Evolutionary conservation across 1,139 yeast genomes (phyloP), one percentile per base, ranked within the genome.

Genomic region (Sugiyamaella pinicola): DNA sequence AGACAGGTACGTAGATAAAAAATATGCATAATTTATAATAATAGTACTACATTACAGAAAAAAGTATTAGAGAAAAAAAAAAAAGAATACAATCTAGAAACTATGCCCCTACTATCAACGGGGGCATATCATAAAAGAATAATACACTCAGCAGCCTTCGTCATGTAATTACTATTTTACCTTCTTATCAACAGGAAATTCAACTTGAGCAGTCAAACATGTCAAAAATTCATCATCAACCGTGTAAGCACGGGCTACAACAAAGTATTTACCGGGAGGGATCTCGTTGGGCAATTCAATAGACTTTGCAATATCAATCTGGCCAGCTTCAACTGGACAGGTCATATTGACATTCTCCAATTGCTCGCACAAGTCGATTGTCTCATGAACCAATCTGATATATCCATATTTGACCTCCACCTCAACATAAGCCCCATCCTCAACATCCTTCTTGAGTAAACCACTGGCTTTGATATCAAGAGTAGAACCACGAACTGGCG

Each of bases 371-470:
- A 93, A 76, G 69, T 93, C 98, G 70, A 85, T 86, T 10, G 95
- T 87, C 67, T 89, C 90, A 63, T 88, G 86, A 53, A 95, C 71
- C 57, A 93, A 78, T 64, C 86, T 85, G 69, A 93, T 91, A 73
- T 87, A 89, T 9, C 98, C 99, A 65, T 90, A 86, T 61, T 88
- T 80, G 33, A 95, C 98, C 60, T 89, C 96, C 37, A 93, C 90
- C 59, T 89, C 96, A 49, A 93, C 95, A 66, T 90, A 93, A 0
- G 98, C 88, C 35, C 99, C 99, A 37, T 82, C 93, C 40, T 71
- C 81, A 44, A 95, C 74, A 17, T 76, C 77, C 53, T 78, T 69
- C 38, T 75, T 63, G 56, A 91, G 72, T 46, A 67, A 68, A 1
- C 96, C 99, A 15, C 74, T 69, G 3, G 96, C 99, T 24, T 77